These are phyloP conservation scores for Isoetes taiwanensis DNA, from an alignment of 75 land plant genomes.

Conservation along the genomic window DNA sequence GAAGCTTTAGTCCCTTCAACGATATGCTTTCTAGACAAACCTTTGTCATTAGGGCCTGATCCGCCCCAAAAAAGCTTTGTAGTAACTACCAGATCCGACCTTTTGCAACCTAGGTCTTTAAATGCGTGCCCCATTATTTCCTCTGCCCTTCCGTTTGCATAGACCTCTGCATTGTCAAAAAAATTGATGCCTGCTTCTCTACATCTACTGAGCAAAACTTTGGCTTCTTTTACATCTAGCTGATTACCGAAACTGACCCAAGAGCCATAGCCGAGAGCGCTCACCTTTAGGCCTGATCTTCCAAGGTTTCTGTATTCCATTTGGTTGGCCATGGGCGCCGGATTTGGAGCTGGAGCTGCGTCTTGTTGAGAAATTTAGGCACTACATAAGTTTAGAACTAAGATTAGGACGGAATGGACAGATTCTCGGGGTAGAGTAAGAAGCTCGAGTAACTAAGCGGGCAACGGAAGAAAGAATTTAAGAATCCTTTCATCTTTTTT, in stretches of 20 bases:
- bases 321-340: too few relatives aligned
- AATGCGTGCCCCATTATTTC: constrained; percentile 98
- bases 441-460: too few relatives aligned
- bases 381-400: too few relatives aligned
- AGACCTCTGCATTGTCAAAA: constrained; percentile 99
- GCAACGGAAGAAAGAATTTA: too few relatives aligned
- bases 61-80: constrained; percentile 98
- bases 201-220: constrained; percentile 66
- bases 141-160: constrained; percentile 93
- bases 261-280: constrained; percentile 81
- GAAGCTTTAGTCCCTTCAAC: constrained; percentile 74
- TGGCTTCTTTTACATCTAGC: constrained; percentile 94
- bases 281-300: constrained; percentile 77
- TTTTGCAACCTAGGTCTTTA: constrained; percentile 85
- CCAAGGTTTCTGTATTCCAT: constrained; percentile 96
- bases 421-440: too few relatives aligned
- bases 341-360: too few relatives aligned
- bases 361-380: too few relatives aligned
- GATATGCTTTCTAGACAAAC: constrained; percentile 87
- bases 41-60: constrained; percentile 86
- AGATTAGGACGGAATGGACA: too few relatives aligned
- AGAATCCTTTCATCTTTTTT: too few relatives aligned
- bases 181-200: constrained; percentile 94
- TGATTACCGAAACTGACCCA: constrained; percentile 99
- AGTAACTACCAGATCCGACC: constrained; percentile 84